These are phyloP conservation scores for Canna indica DNA, from an alignment of 176 grass and related monocot genomes.

Conservation along the genomic window DNA sequence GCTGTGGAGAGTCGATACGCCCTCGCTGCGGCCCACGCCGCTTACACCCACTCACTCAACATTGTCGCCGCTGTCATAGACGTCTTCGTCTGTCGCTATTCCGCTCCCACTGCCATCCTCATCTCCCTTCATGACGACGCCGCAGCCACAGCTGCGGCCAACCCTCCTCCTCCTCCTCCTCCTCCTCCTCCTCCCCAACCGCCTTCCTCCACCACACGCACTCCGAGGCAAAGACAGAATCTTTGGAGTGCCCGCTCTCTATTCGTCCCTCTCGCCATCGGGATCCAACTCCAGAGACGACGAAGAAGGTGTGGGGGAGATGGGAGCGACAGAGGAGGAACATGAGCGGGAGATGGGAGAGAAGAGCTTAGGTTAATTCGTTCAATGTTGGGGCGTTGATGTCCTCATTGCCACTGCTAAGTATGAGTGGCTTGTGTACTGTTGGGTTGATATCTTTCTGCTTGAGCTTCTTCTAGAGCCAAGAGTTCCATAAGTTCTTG, in stretches of 20 bases:
- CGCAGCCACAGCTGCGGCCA: conserved; percentile 18
- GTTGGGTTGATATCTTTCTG: no score
- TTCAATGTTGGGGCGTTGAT: no score
- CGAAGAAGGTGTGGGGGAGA: neutral
- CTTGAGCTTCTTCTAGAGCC: no score
- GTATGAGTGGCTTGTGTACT: no score
- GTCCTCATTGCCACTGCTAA: no score
- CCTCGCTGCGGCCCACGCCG: conserved; percentile 55
- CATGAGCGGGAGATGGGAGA: conserved; percentile 22
- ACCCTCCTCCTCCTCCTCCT: conserved; percentile 22
- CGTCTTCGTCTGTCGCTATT: conserved; percentile 70
- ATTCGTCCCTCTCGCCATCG: neutral
- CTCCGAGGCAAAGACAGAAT: conserved; percentile 22
- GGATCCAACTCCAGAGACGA: neutral
- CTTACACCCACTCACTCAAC: conserved; percentile 51
- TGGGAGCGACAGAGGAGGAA: conserved; percentile 2
- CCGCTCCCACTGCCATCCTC: conserved; percentile 68
- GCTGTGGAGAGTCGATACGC: conserved; percentile 56
- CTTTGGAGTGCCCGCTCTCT: conserved; percentile 18
- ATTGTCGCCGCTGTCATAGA: conserved; percentile 61
- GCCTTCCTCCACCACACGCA: neutral
- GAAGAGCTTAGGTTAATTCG: no score
- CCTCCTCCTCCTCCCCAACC: conserved; percentile 17
- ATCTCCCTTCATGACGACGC: conserved; percentile 52
- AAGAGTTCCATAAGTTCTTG: no score